Percentiles rank a stretch among this genome's conserved stretches.
These are phyloP conservation scores for Kodamaea kakaduensis DNA, from an alignment of 805 yeast species.

Conservation along the genomic window DNA sequence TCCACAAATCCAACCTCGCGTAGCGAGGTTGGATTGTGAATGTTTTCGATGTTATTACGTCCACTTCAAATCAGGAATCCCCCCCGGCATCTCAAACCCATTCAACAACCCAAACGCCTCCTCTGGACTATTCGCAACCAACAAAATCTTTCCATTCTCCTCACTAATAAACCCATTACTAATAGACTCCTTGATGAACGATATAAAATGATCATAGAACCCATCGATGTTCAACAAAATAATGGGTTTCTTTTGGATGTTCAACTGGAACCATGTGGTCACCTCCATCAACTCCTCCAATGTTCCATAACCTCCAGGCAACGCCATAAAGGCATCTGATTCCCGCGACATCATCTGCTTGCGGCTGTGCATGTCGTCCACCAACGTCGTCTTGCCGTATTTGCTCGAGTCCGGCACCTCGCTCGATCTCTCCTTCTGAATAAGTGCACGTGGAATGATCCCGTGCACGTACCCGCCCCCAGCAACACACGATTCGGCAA, in stretches of 20 bases:
- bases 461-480: conserved; percentile 74
- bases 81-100: conserved; percentile 62
- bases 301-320: conserved; percentile 93
- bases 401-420: conserved; percentile 56
- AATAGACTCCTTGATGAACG: conserved; percentile 58
- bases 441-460: conserved; percentile 79
- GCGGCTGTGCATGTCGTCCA: conserved; percentile 85
- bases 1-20: too few species aligned
- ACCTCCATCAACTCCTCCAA: conserved; percentile 87
- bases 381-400: conserved; percentile 78
- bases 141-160: conserved; percentile 63
- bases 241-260: conserved; percentile 79
- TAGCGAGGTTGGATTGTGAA: too few species aligned
- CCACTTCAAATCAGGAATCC: conserved; percentile 75
- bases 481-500: conserved; percentile 59
- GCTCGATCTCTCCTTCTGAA: conserved; percentile 65
- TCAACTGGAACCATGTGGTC: conserved; percentile 86
- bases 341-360: conserved; percentile 83
- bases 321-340: conserved; percentile 81
- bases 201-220: conserved; percentile 66
- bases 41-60: conserved; percentile 1
- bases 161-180: conserved; percentile 63
- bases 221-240: conserved; percentile 76
- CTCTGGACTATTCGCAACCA: conserved; percentile 62
- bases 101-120: conserved; percentile 64